Base-by-base conservation (phyloP, 129 eudicot species). In the Chrysanthemum makinoi region DNA sequence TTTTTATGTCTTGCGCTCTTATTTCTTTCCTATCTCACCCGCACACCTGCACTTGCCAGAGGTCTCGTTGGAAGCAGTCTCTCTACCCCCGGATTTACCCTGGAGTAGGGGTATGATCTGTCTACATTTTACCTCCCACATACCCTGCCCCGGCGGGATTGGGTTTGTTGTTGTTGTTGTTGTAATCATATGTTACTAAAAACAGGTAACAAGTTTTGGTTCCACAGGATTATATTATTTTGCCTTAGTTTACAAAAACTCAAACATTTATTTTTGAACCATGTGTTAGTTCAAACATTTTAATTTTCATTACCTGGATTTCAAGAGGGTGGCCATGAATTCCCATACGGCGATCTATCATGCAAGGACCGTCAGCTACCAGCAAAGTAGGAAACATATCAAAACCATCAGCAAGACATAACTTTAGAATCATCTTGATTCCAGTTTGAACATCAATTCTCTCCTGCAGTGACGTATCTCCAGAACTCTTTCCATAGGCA, bases 281-380 rank as follows among this genome's bases (percentile, higher is more conserved):
- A 12, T 11, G 58, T 47, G 39, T 66, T 3, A 50, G 30, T 35
- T 55, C 44, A 6, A 72, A 72, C 67, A 58, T 22, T 47, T 46
- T 9, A 72, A 46, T 35, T 51, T 68, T 22, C 24, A 15, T 75
- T 81, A 75, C 96, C 79, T 89, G 96, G 71, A 89, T 89, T 81
- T 89, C 96, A 44, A 89, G 77, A 43, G 96, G 96, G 60, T 86
- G 96, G 17, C 96, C 93, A 60, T 89, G 96, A 43, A 89, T 86
- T 39, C 96, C 96, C 96, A 89, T 89, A 35, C 93, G 90, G 19
- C 96, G 86, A 71, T 89, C 96, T 24, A 89, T 89, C 96, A 89
- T 89, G 71, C 96, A 89, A 35, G 96, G 87, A 46, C 96, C 96
- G 81, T 89, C 96, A 46, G 96, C 86, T 1, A 89, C 96, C 66